Base-by-base conservation (phyloP, 805 yeast genomes). In the Scheffersomyces amazonensis region DNA sequence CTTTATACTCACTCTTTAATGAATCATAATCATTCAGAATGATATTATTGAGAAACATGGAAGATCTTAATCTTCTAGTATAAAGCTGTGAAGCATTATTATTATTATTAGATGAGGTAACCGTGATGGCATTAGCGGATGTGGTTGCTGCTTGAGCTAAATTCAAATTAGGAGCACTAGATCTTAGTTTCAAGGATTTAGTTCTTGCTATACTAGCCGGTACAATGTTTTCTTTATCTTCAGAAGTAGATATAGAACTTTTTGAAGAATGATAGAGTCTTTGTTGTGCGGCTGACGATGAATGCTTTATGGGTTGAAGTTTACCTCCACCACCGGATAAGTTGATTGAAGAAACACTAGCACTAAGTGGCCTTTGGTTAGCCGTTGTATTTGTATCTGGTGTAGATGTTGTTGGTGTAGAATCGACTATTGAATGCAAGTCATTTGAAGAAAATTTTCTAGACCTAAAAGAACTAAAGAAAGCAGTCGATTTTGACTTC, bases 91-190 rank as follows among this genome's bases (percentile, higher is more conserved):
- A 13, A 15, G 15, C 11, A 5, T 13, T 12, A n/a, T 15, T 31
- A 17, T 24, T 9, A 16, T 17, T 22, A 15, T 21, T 12, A 11
- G 21, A 17, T 7, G 35, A 7, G 7, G 35, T 10, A 11, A 15
- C 20, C 10, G 34, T 29, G 19, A 27, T 17, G 4, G 30, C 12
- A 8, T 16, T 27, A 8, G 30, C 6, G n/a, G 30, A 13, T 13
- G 17, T 5, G 15, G 30, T 27, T 5, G 11, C 17, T 6, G 30
- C 5, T 13, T n/a, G 15, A 15, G n/a, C 15, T 27, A 27, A 27
- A 27, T 39, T 42, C 32, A 57, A 47, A 31, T 49, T 52, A 4
- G 59, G 58, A 3, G 53, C 53, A 32, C 58, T 53, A 3, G 54
- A 46, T 23, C 58, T 39, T 5, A 56, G 37, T 37, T 49, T 48